These are phyloP conservation scores for Evernia prunastri DNA, from an alignment of 495 filamentous ascomycete species.

Conservation along the genomic window DNA sequence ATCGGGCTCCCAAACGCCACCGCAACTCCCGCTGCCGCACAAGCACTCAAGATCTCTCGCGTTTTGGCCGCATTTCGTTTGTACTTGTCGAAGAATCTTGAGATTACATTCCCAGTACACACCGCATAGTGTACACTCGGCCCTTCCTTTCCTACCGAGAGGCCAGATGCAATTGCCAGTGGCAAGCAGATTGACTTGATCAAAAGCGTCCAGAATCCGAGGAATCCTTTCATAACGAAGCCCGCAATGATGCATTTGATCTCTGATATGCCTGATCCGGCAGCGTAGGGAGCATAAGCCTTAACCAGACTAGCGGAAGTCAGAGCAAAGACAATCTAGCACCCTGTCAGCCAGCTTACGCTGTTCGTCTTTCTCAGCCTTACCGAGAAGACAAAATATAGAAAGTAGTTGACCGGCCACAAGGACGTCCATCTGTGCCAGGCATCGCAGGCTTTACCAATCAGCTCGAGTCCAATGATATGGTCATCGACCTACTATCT, in stretches of 20 bases:
- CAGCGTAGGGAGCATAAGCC: constrained; percentile 91
- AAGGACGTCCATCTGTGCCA: constrained; percentile 87
- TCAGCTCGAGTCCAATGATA: constrained; percentile 26
- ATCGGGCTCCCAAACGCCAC: constrained; percentile 98
- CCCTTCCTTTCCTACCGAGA: constrained; percentile 95
- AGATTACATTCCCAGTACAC: constrained; percentile 96
- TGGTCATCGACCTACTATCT: constrained; percentile 55
- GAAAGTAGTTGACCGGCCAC: constrained; percentile 71
- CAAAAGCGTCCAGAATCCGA: constrained; percentile 83
- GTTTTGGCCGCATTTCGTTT: constrained; percentile 89
- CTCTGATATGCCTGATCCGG: constrained; percentile 95
- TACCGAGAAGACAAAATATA: constrained; percentile 89
- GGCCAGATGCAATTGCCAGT: constrained; percentile 86
- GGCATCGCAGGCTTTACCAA: constrained; percentile 53
- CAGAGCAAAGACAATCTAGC: constrained; percentile 70
- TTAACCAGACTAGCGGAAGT: constrained; percentile 82
- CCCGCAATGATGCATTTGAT: constrained; percentile 99
- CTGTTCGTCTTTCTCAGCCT: constrained; percentile 26
- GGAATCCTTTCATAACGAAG: constrained; percentile 99
- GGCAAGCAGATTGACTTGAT: constrained; percentile 93
- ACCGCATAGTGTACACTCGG: constrained; percentile 98
- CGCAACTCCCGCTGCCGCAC: constrained; percentile 89
- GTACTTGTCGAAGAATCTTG: constrained; percentile 87
- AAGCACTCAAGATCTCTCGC: constrained; percentile 88
- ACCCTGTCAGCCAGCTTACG: constrained; percentile 14